A percentile compares a stretch with the other conserved stretches of the same genome.
These are phyloP conservation scores for Trypanosoma avium DNA, from an alignment of 208 protist genomes.

Conservation along the genomic window DNA sequence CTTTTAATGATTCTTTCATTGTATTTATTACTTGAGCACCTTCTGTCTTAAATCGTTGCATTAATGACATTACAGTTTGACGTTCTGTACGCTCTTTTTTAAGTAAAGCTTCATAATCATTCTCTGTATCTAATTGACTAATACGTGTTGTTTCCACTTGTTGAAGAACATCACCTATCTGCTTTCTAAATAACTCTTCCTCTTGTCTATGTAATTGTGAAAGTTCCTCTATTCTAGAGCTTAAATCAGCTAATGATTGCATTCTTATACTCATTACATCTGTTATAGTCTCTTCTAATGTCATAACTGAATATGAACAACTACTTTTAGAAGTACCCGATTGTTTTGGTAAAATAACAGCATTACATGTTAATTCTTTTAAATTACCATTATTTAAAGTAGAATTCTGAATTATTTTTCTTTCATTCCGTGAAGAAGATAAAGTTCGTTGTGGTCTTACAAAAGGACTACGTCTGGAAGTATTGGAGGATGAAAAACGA, in stretches of 20 bases:
- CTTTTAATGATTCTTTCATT: constrained; percentile 27
- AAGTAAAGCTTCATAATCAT: constrained; percentile 22
- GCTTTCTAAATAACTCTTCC: constrained; percentile 24
- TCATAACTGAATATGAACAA: constrained; percentile 22
- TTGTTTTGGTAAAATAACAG: not conserved
- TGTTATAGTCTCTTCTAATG: constrained; percentile 25
- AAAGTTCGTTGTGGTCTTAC: not conserved
- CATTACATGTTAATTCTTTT: not conserved
- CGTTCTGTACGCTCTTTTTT: constrained; percentile 24
- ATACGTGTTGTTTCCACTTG: constrained; percentile 8
- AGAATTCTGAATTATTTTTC: constrained; percentile 7
- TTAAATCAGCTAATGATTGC: constrained; percentile 24
- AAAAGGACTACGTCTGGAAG: not conserved
- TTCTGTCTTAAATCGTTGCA: constrained; percentile 28
- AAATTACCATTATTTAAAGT: not conserved
- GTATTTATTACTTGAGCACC: constrained; percentile 26
- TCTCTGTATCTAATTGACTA: constrained; percentile 17
- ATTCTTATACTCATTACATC: constrained; percentile 29
- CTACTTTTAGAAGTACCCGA: constrained; percentile 11
- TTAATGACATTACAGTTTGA: constrained; percentile 14
- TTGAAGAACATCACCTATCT: constrained; percentile 25
- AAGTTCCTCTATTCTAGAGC: constrained; percentile 27
- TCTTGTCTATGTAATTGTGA: constrained; percentile 26
- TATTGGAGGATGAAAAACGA: not conserved
- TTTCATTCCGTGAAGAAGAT: not conserved